phyloP scores from a whole-genome alignment of 441 rosid species.

The Pelargonium citronellum region DNA sequence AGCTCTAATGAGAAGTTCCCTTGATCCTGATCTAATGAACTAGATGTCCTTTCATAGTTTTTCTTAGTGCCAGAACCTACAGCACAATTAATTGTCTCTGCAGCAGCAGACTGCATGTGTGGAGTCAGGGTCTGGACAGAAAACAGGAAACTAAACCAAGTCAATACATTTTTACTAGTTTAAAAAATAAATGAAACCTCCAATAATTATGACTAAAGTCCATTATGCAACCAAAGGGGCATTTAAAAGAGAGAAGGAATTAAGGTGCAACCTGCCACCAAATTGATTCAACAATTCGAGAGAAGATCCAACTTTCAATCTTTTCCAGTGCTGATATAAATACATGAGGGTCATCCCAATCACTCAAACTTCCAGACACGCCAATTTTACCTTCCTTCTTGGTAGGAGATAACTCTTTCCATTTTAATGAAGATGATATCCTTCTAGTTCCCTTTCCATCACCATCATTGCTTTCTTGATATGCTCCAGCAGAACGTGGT shows the following conservation, averaged over 20 bases:
- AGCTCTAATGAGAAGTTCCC: slow-evolving; percentile 66
- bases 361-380: slow-evolving; percentile 27
- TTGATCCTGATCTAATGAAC: slow-evolving; percentile 52
- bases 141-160: slow-evolving; percentile 24
- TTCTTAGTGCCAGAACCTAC: slow-evolving; percentile 41
- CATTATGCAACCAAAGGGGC: background rate
- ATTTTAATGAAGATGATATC: slow-evolving; percentile 43
- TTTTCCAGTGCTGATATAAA: slow-evolving; percentile 66
- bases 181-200: background rate
- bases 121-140: slow-evolving; percentile 78
- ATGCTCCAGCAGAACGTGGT: slow-evolving; percentile 32
- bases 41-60: slow-evolving; percentile 36
- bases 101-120: slow-evolving; percentile 68
- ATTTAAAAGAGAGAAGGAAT: background rate
- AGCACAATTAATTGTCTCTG: slow-evolving; percentile 32
- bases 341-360: slow-evolving; percentile 54
- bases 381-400: slow-evolving; percentile 33
- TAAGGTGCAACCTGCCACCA: slow-evolving; percentile 87
- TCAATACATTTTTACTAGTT: slow-evolving; percentile 8
- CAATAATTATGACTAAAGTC: background rate
- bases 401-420: slow-evolving; percentile 48
- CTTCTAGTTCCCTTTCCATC: slow-evolving; percentile 33
- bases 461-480: slow-evolving; percentile 27
- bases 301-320: slow-evolving; percentile 92
- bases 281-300: slow-evolving; percentile 81